Percentiles rank a stretch among this genome's conserved stretches.
These are phyloP conservation scores for Ophiostoma tasmaniense DNA, from an alignment of 2,329 filamentous ascomycete species.

Conservation along the genomic window DNA sequence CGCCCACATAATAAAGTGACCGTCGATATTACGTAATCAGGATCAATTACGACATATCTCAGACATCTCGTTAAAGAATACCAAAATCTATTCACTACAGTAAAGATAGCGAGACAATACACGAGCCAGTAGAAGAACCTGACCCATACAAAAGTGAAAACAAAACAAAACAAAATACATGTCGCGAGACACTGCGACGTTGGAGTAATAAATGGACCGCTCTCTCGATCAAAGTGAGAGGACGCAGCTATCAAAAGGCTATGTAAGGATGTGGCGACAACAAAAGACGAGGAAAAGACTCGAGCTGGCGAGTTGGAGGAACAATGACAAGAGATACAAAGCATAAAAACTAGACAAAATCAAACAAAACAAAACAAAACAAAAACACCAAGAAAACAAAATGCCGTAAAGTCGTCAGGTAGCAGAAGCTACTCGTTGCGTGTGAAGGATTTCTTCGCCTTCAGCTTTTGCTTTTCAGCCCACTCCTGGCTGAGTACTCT, in stretches of 20 bases:
- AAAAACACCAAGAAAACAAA: not conserved
- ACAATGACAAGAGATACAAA: not conserved
- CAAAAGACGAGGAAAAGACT: not conserved
- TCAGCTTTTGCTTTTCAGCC: constrained; percentile 38
- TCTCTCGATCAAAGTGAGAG: not conserved
- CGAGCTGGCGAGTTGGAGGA: not conserved
- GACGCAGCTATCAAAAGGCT: not conserved
- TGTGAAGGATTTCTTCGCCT: constrained; percentile 13
- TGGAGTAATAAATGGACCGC: not conserved
- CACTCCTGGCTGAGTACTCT: constrained; percentile 52
- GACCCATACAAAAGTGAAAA: not conserved
- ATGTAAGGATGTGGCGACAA: not conserved
- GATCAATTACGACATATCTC: not conserved
- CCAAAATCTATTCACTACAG: not conserved
- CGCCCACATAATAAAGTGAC: not conserved
- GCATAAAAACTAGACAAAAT: not conserved
- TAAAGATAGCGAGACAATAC: not conserved
- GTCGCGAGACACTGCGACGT: not conserved
- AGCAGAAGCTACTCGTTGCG: not conserved
- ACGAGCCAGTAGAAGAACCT: not conserved
- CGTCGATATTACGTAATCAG: not conserved
- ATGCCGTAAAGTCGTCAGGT: not conserved
- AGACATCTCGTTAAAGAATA: not conserved
- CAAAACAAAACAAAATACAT: not conserved
- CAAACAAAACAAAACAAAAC: not conserved